Evolutionary conservation across 2,329 filamentous ascomycete genomes (phyloP).

Genomic region (Sporothrix brasiliensis): DNA sequence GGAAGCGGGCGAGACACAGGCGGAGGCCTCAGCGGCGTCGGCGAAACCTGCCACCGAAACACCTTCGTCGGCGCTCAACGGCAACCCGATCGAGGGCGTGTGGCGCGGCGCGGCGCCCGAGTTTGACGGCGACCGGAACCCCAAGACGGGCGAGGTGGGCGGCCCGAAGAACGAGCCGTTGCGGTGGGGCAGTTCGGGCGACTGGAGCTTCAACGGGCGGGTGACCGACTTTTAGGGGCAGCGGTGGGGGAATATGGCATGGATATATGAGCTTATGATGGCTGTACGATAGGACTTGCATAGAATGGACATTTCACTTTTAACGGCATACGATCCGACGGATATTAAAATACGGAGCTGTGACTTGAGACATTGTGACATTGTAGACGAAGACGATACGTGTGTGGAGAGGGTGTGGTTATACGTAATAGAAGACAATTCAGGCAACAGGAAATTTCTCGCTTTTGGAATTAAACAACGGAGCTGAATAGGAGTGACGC

Average conservation of each 20-base stretch:
- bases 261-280: not conserved
- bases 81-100: conserved; percentile 56
- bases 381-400: not conserved
- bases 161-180: conserved; percentile 97
- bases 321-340: not conserved
- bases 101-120: conserved; percentile 80
- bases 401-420: not conserved
- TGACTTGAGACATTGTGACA: not conserved
- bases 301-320: not conserved
- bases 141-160: conserved; percentile 91
- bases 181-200: conserved; percentile 74
- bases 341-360: not conserved
- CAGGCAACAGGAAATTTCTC: not conserved
- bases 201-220: conserved; percentile 93
- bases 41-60: not conserved
- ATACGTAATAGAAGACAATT: not conserved
- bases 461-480: not conserved
- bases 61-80: conserved; percentile 27
- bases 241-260: not conserved
- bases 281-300: conserved; percentile 14
- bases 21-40: not conserved
- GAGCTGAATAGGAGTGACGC: not conserved
- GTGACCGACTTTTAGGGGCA: conserved; percentile 76
- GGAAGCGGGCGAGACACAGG: not conserved
- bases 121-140: conserved; percentile 90